A percentile compares a stretch with the other conserved stretches of the same genome.
These are phyloP conservation scores for Solanum bulbocastanum DNA, from an alignment of 257 asterid genomes.

Conservation along the genomic window DNA sequence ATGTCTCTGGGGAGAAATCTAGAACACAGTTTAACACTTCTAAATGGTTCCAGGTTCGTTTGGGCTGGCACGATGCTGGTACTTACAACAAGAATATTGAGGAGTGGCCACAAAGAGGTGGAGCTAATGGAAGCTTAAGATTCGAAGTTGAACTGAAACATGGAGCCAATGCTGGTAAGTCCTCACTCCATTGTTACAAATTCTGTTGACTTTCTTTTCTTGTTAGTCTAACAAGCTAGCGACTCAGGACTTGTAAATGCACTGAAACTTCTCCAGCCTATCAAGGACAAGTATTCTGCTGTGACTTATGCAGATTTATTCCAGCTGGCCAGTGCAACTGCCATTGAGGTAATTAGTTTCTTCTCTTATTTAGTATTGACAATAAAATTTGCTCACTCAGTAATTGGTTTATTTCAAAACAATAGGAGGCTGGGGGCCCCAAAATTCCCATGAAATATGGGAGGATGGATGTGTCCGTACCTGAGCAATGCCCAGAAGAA, in stretches of 20 bases:
- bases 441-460: constrained; percentile 97
- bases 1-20: neutral
- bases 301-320: constrained; percentile 86
- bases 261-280: constrained; percentile 87
- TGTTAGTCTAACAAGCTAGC: constrained; percentile 23
- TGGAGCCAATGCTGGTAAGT: constrained; percentile 91
- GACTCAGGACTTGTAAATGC: constrained; percentile 88
- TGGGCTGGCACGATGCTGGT: constrained; percentile 99
- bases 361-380: neutral
- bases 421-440: constrained; percentile 96
- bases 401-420: constrained; percentile 5
- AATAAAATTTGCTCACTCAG: neutral
- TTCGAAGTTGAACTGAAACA: constrained; percentile 85
- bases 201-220: neutral
- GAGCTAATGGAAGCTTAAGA: constrained; percentile 97
- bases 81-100: constrained; percentile 82
- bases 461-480: constrained; percentile 71
- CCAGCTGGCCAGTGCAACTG: constrained; percentile 97
- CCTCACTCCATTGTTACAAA: neutral
- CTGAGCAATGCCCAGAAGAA: constrained; percentile 97
- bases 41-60: constrained; percentile 52
- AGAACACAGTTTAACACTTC: neutral
- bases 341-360: constrained; percentile 56
- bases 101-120: constrained; percentile 96
- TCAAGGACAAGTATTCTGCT: constrained; percentile 81